These are phyloP conservation scores for Platismatia glauca DNA, from an alignment of 495 filamentous ascomycete genomes.

Conservation along the genomic window DNA sequence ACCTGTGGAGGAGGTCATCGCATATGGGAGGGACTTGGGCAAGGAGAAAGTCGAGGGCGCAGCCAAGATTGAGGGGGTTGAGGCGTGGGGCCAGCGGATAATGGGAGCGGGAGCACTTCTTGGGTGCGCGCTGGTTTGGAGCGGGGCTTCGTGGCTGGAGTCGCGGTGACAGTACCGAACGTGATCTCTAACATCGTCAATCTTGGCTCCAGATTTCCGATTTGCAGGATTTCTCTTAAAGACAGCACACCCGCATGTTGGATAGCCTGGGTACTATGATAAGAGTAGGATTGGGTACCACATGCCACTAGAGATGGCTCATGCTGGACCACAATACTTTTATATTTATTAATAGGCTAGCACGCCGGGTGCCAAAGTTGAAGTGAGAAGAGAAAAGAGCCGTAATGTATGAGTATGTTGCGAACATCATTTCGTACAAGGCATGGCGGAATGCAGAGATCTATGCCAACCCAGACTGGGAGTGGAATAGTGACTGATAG, in stretches of 20 bases:
- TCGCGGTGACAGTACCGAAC: neutral
- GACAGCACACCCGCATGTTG: neutral
- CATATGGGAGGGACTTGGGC: neutral
- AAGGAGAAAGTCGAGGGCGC: slow-evolving; percentile 11
- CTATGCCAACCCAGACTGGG: neutral
- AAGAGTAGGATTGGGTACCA: slow-evolving; percentile 4
- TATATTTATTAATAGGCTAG: neutral
- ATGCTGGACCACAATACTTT: neutral
- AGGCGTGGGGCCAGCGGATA: slow-evolving; percentile 21
- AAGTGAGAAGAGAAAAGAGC: neutral
- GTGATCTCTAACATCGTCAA: neutral
- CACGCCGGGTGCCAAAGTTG: too few relatives aligned
- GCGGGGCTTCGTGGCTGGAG: slow-evolving; percentile 24
- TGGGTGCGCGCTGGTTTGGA: slow-evolving; percentile 24
- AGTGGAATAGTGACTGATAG: neutral
- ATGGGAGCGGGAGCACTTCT: slow-evolving; percentile 20
- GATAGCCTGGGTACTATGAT: neutral
- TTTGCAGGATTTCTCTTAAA: neutral
- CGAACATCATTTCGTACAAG: neutral
- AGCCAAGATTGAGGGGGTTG: slow-evolving; percentile 20
- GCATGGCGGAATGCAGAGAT: neutral
- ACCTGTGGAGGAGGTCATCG: neutral
- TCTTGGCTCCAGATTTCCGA: neutral
- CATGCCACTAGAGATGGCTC: too few relatives aligned
- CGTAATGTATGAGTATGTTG: neutral